These are phyloP conservation scores for Plasmodium billcollinsi DNA, from an alignment of 169 alveolate genomes.

Conservation along the genomic window DNA sequence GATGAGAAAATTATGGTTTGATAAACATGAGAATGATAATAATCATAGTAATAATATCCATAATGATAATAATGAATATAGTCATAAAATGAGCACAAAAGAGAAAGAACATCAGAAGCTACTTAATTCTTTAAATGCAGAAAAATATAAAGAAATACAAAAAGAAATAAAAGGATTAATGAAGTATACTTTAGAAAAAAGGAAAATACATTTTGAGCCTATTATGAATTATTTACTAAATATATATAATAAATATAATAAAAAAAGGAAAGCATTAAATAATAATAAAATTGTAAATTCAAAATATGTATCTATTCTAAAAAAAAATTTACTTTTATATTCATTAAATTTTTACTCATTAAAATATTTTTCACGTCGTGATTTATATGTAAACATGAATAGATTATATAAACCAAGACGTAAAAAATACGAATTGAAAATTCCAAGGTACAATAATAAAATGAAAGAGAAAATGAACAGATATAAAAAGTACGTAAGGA, in stretches of 20 bases:
- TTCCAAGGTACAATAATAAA: conserved; percentile 16
- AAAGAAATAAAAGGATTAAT: conserved; percentile 51
- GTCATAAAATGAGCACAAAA: too few species aligned
- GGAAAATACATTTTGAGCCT: conserved; percentile 21
- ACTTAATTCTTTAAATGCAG: conserved; percentile 1
- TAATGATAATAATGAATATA: too few species aligned
- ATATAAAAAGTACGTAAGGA: not conserved
- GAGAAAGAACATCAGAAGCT: not conserved
- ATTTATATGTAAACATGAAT: conserved; percentile 8
- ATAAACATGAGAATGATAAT: not conserved
- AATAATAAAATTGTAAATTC: not conserved
- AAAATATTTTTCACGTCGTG: conserved; percentile 26
- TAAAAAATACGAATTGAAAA: conserved; percentile 18
- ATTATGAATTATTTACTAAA: conserved; percentile 28
- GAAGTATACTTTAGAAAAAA: conserved; percentile 35
- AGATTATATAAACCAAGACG: not conserved
- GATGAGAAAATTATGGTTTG: not conserved
- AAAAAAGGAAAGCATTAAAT: conserved; percentile 5
- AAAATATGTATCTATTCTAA: conserved; percentile 15
- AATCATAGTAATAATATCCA: too few species aligned
- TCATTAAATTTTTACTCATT: conserved; percentile 38
- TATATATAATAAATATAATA: conserved; percentile 39
- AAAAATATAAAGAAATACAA: conserved; percentile 36
- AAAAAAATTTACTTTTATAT: conserved; percentile 42
- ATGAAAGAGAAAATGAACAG: not conserved